Conservation (phyloP, 2,329 filamentous ascomycete species). For the Setomelanomma holmii region DNA sequence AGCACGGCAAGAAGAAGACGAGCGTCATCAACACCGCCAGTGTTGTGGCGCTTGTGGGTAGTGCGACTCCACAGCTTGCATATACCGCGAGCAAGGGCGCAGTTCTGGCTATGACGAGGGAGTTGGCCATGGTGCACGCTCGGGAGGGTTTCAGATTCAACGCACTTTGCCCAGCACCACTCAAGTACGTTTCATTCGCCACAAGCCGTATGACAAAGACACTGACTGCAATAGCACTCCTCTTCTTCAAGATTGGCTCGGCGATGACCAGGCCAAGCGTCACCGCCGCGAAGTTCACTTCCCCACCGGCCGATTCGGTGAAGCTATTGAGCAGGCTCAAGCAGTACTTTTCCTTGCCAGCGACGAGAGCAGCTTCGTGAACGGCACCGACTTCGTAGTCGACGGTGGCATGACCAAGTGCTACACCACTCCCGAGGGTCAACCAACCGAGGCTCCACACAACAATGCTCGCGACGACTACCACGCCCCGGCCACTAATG, state of each 20-base stretch:
- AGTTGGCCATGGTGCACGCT: conserved; percentile 90
- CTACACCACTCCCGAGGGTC: conserved; percentile 72
- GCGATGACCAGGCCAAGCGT: conserved; percentile 83
- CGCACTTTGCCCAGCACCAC: conserved; percentile 83
- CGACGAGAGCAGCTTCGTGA: conserved; percentile 89
- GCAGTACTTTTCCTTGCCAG: conserved; percentile 87
- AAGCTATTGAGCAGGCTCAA: conserved; percentile 92
- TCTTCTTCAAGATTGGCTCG: conserved; percentile 90
- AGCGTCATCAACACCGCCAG: conserved; percentile 93
- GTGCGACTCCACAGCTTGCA: conserved; percentile 86
- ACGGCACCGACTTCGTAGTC: conserved; percentile 90
- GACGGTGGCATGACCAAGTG: conserved; percentile 95
- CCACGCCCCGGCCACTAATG: background rate
- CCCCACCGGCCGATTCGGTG: conserved; percentile 84
- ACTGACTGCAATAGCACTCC: conserved; percentile 67
- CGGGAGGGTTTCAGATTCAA: conserved; percentile 92
- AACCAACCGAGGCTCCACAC: conserved; percentile 60
- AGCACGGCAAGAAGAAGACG: conserved; percentile 77
- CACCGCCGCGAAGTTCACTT: conserved; percentile 87
- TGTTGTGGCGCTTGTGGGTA: conserved; percentile 85
- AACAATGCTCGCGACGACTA: conserved; percentile 51
- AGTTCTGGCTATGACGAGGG: conserved; percentile 86
- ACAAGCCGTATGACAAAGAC: background rate
- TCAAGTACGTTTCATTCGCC: conserved; percentile 67
- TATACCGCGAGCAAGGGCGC: conserved; percentile 96